These are phyloP conservation scores for Protea cynaroides DNA, from an alignment of 164 flowering plant genomes.

Conservation along the genomic window DNA sequence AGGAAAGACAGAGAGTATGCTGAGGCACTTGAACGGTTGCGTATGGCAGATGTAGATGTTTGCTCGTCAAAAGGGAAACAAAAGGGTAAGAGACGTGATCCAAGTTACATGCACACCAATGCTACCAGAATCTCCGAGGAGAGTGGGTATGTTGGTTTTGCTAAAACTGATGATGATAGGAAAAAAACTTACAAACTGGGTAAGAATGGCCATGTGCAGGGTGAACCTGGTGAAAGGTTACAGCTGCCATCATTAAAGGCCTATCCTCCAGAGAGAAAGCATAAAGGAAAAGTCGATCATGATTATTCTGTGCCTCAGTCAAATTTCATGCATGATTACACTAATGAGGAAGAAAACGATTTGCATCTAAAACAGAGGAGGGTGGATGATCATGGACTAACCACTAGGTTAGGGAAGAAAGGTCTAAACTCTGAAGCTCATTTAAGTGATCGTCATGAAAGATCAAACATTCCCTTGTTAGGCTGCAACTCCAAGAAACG, in stretches of 20 bases:
- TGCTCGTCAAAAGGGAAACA: constrained; percentile 36
- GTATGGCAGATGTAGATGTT: constrained; percentile 22
- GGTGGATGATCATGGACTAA: constrained; percentile 20
- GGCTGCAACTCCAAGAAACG: constrained; percentile 62
- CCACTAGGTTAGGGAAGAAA: constrained; percentile 39
- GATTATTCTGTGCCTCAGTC: constrained; percentile 27
- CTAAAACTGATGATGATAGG: constrained; percentile 26
- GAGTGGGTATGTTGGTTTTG: constrained; percentile 21
- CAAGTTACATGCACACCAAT: constrained; percentile 18
- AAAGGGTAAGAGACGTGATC: constrained; percentile 43
- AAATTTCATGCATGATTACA: constrained; percentile 18
- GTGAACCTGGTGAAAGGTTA: constrained; percentile 32
- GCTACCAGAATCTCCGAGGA: constrained; percentile 22
- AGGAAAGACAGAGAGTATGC: constrained; percentile 25
- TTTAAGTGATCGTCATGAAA: constrained; percentile 26
- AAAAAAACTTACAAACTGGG: constrained; percentile 21
- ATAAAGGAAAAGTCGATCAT: constrained; percentile 31
- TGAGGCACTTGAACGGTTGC: constrained; percentile 23
- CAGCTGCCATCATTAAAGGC: constrained; percentile 27
- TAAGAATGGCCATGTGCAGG: constrained; percentile 42
- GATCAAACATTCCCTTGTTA: constrained; percentile 29
- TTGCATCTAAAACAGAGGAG: constrained; percentile 19
- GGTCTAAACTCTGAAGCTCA: constrained; percentile 25
- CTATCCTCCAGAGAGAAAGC: constrained; percentile 35
- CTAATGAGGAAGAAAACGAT: constrained; percentile 38